Evolutionary conservation across 1,139 yeast genomes (phyloP).

Genomic region (Kodamaea suecica): DNA sequence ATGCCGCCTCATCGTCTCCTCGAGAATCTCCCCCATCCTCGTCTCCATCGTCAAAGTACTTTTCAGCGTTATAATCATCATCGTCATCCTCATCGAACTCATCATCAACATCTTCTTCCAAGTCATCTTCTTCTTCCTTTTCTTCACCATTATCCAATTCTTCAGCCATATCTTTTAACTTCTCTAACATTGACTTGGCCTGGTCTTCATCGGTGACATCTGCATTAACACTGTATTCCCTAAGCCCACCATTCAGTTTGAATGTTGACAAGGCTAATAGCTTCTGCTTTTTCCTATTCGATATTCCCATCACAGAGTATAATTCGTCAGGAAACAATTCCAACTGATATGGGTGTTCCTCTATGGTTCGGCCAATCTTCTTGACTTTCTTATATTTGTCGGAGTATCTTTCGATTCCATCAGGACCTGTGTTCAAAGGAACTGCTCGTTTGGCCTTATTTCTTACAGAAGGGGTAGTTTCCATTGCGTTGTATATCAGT

Average conservation of each 20-base stretch:
- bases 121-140: constrained; percentile 38
- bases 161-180: constrained; percentile 59
- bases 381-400: constrained; percentile 72
- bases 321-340: constrained; percentile 80
- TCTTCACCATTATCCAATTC: constrained; percentile 46
- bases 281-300: constrained; percentile 50
- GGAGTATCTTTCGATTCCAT: constrained; percentile 71
- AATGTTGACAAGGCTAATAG: constrained; percentile 50
- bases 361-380: constrained; percentile 72
- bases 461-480: constrained; percentile 10
- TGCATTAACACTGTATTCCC: constrained; percentile 27
- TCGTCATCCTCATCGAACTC: constrained; percentile 65
- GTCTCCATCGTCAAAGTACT: constrained; percentile 67
- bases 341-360: constrained; percentile 75
- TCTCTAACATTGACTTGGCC: constrained; percentile 51
- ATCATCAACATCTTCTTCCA: constrained; percentile 48
- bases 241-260: constrained; percentile 46
- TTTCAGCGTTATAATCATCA: constrained; percentile 57
- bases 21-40: constrained; percentile 75
- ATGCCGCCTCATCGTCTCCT: constrained; percentile 57
- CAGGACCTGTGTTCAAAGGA: constrained; percentile 22
- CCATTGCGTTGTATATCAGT: constrained; percentile 26
- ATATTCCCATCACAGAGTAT: constrained; percentile 69
- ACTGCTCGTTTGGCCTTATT: constrained; percentile 9
- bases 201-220: constrained; percentile 24